A percentile compares a stretch with the other conserved stretches of the same genome.
Conservation (phyloP, 208 protist species). For the Crithidia expoeki region DNA sequence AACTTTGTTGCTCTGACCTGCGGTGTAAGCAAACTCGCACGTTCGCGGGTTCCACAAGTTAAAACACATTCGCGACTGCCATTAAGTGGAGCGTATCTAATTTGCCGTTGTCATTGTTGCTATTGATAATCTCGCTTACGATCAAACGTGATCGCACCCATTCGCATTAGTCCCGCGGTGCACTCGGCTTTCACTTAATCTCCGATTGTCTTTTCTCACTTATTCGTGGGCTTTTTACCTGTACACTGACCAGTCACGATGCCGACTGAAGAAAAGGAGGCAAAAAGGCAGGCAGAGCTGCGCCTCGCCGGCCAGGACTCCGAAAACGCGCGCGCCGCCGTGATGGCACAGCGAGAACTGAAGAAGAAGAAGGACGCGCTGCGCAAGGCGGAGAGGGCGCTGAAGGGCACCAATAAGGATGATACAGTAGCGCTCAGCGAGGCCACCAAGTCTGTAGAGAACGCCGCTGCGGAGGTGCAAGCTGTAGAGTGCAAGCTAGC, state of each 20-base stretch:
- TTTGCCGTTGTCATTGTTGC: too few species aligned
- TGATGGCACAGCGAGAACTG: constrained; percentile 51
- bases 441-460: constrained; percentile 11
- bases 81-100: too few species aligned
- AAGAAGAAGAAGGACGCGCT: constrained; percentile 57
- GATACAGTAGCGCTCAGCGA: neutral
- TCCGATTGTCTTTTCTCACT: too few species aligned
- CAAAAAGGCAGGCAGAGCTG: constrained; percentile 26
- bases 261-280: constrained; percentile 26
- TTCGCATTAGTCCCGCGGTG: too few species aligned
- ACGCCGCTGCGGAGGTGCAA: neutral
- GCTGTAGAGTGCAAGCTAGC: constrained; percentile 19
- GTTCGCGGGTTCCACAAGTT: too few species aligned
- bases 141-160: too few species aligned
- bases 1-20: too few species aligned
- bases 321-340: constrained; percentile 35
- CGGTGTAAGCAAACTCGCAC: too few species aligned
- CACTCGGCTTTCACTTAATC: too few species aligned
- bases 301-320: constrained; percentile 37
- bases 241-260: neutral
- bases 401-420: constrained; percentile 42
- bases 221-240: neutral
- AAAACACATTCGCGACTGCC: too few species aligned
- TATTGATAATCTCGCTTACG: too few species aligned
- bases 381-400: constrained; percentile 43